phyloP scores from a whole-genome alignment of 371 early-diverging fungal species.

The Syncephalastrum monosporum region DNA sequence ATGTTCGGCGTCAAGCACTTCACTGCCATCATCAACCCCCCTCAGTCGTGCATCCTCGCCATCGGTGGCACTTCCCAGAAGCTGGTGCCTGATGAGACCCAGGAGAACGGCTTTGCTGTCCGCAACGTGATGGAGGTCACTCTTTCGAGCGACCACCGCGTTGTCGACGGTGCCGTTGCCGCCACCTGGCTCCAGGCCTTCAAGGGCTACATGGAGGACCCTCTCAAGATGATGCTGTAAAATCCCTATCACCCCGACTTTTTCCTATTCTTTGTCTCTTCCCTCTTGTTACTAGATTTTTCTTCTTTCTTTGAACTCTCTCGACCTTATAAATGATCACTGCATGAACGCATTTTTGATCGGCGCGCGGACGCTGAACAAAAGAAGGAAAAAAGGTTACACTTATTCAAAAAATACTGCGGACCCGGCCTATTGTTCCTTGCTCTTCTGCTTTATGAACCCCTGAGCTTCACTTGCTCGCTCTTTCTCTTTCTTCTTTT shows the following conservation, averaged over 20 bases:
- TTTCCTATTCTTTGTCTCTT: too few relatives aligned
- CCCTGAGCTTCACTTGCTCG: background rate
- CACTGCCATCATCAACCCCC: constrained; percentile 98
- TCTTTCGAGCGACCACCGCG: constrained; percentile 93
- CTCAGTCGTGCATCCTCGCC: constrained; percentile 93
- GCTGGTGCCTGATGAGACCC: constrained; percentile 75
- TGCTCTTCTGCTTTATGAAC: background rate
- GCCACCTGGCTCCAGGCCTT: constrained; percentile 92
- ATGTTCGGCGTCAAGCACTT: constrained; percentile 95
- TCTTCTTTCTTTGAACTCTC: too few relatives aligned
- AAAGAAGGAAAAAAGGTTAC: too few relatives aligned
- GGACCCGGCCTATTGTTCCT: too few relatives aligned
- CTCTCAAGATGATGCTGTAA: constrained; percentile 91
- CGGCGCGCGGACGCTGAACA: too few relatives aligned
- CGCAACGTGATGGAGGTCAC: constrained; percentile 85
- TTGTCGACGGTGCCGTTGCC: constrained; percentile 95
- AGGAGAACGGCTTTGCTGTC: constrained; percentile 60
- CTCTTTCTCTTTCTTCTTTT: background rate
- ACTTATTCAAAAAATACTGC: too few relatives aligned
- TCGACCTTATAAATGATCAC: too few relatives aligned
- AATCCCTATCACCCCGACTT: constrained; percentile 7
- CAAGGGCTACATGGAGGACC: constrained; percentile 95
- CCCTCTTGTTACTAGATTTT: too few relatives aligned
- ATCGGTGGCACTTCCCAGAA: constrained; percentile 86
- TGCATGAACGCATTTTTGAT: too few relatives aligned